phyloP scores from a whole-genome alignment of 495 filamentous ascomycete genomes.

The Tuber brumale region DNA sequence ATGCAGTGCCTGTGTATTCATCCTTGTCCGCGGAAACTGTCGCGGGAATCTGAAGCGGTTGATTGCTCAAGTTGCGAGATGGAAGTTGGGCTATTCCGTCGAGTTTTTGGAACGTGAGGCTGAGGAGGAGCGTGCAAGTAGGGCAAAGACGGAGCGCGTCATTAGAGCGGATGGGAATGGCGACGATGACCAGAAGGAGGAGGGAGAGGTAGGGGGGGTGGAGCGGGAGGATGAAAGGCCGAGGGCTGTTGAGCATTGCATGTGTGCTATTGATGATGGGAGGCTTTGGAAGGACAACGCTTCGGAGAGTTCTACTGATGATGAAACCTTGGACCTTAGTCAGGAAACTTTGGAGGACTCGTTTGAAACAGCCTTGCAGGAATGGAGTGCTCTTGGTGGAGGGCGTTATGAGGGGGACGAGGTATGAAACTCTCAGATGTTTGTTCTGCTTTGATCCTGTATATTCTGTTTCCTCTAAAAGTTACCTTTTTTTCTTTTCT shows the following conservation, averaged over 20 bases:
- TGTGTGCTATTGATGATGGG: neutral
- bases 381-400: neutral
- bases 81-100: constrained; percentile 31
- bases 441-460: neutral
- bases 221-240: neutral
- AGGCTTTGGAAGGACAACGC: neutral
- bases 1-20: constrained; percentile 21
- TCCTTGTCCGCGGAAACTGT: constrained; percentile 21
- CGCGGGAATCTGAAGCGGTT: constrained; percentile 27
- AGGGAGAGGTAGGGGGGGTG: neutral
- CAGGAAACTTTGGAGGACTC: neutral
- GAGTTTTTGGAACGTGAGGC: constrained; percentile 25
- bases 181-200: neutral
- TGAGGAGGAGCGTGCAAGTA: constrained; percentile 9
- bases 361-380: neutral
- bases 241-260: neutral
- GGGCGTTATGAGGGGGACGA: neutral
- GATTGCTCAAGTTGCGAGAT: constrained; percentile 24
- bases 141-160: neutral
- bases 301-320: constrained; percentile 3
- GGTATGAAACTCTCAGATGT: neutral
- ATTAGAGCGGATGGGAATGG: neutral
- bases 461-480: no score
- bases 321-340: neutral
- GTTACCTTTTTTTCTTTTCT: neutral